These are phyloP conservation scores for Picea engelmannii DNA, from an alignment of 83 land plant species.

Conservation along the genomic window DNA sequence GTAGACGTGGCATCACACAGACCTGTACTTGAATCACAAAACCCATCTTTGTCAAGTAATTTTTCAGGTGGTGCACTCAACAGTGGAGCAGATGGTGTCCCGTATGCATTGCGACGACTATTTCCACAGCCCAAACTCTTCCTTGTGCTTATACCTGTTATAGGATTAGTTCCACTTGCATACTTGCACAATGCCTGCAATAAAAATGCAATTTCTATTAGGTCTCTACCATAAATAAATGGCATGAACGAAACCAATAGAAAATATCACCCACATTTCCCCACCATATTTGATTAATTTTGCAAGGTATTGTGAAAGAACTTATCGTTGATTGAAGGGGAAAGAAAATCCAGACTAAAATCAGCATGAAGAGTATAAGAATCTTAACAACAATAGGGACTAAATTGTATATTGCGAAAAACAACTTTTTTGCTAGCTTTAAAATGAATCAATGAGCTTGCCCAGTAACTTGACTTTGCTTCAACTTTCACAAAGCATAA, in stretches of 20 bases:
- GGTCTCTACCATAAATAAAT: conserved; percentile 18
- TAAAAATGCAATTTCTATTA: no score
- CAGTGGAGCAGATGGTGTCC: conserved; percentile 91
- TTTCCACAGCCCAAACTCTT: conserved; percentile 95
- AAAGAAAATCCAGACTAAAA: not conserved
- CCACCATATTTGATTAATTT: not conserved
- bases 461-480: no score
- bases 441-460: no score
- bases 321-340: not conserved
- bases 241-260: not conserved
- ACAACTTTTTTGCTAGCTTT: no score
- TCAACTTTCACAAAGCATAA: no score
- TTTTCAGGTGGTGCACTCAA: conserved; percentile 94
- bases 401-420: no score
- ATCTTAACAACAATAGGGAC: no score
- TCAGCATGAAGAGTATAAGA: no score
- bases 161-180: conserved; percentile 95
- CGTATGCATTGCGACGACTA: conserved; percentile 88
- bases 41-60: conserved; percentile 92
- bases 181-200: no score
- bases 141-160: conserved; percentile 90
- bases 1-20: conserved; percentile 56
- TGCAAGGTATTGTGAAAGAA: not conserved
- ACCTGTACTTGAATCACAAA: conserved; percentile 81
- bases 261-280: conserved; percentile 1